Evolutionary conservation across 2,329 filamentous ascomycete species (phyloP).

Genomic region (Geosmithia putterillii): DNA sequence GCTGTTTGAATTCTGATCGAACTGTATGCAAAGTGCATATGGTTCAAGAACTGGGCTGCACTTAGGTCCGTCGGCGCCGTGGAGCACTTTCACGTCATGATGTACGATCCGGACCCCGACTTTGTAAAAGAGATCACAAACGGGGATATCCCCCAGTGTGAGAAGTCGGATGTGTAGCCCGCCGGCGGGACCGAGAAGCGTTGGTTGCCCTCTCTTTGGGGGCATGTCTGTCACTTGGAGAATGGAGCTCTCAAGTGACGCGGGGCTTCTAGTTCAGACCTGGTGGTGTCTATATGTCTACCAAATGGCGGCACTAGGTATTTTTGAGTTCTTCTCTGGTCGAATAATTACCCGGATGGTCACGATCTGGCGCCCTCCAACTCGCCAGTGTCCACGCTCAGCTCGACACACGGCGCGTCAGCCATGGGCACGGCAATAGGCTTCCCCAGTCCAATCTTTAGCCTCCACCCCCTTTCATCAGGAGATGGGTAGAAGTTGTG

Average conservation of each 20-base stretch:
- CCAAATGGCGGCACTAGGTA: no score
- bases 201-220: no score
- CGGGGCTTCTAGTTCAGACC: no score
- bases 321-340: background rate
- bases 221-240: no score
- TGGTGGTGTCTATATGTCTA: no score
- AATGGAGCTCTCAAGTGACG: no score
- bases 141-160: conserved; percentile 55
- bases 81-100: conserved; percentile 93
- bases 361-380: background rate
- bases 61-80: conserved; percentile 78
- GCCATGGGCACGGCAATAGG: conserved; percentile 63
- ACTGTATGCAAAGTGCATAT: conserved; percentile 16
- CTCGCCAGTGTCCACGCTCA: conserved; percentile 6
- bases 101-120: conserved; percentile 59
- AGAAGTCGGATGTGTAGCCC: background rate
- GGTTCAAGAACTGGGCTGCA: conserved; percentile 67
- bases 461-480: conserved; percentile 25
- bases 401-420: conserved; percentile 56
- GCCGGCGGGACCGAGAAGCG: no score
- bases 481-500: background rate
- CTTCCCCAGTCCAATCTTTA: conserved; percentile 56
- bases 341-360: no score
- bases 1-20: conserved; percentile 4
- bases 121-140: conserved; percentile 62